Evolutionary conservation across 495 filamentous ascomycete species (phyloP).

Genomic region (Chaetomium fimeti): DNA sequence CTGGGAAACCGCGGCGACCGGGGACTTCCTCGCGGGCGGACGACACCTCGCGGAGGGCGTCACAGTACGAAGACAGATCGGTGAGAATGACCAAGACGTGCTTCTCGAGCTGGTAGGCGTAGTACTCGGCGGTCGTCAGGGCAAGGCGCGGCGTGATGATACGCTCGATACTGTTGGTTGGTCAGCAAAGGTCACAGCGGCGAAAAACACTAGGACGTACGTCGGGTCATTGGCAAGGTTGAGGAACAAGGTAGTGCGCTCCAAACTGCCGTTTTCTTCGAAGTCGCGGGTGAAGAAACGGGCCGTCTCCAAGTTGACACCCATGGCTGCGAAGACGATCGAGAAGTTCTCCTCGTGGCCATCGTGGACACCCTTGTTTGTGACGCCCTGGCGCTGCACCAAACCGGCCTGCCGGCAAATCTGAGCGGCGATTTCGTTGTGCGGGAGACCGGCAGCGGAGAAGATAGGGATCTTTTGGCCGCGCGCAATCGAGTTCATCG

Average conservation of each 20-base stretch:
- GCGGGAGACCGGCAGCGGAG: slow-evolving; percentile 95
- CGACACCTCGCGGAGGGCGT: slow-evolving; percentile 96
- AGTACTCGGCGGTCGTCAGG: slow-evolving; percentile 98
- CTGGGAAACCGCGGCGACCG: slow-evolving; percentile 98
- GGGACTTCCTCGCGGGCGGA: slow-evolving; percentile 99
- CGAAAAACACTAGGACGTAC: slow-evolving; percentile 50
- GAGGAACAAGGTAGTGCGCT: slow-evolving; percentile 93
- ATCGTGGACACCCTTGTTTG: slow-evolving; percentile 92
- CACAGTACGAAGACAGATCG: slow-evolving; percentile 96
- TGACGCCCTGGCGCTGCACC: slow-evolving; percentile 71
- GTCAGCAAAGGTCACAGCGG: slow-evolving; percentile 29
- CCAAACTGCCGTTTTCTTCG: slow-evolving; percentile 98
- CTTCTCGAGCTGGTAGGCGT: slow-evolving; percentile 99
- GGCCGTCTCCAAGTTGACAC: slow-evolving; percentile 99
- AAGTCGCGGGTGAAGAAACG: slow-evolving; percentile 99
- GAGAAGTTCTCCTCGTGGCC: slow-evolving; percentile 99
- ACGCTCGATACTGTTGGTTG: slow-evolving; percentile 78
- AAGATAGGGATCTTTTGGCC: slow-evolving; percentile 99
- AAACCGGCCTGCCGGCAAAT: slow-evolving; percentile 95
- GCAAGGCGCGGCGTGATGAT: slow-evolving; percentile 99
- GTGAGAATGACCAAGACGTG: slow-evolving; percentile 98
- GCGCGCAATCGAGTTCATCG: slow-evolving; percentile 99
- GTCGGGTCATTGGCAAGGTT: slow-evolving; percentile 99
- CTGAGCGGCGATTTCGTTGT: slow-evolving; percentile 98
- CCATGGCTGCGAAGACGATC: slow-evolving; percentile 99